phyloP scores from a whole-genome alignment of 306 rosid species.

The Trifolium subterraneum region DNA sequence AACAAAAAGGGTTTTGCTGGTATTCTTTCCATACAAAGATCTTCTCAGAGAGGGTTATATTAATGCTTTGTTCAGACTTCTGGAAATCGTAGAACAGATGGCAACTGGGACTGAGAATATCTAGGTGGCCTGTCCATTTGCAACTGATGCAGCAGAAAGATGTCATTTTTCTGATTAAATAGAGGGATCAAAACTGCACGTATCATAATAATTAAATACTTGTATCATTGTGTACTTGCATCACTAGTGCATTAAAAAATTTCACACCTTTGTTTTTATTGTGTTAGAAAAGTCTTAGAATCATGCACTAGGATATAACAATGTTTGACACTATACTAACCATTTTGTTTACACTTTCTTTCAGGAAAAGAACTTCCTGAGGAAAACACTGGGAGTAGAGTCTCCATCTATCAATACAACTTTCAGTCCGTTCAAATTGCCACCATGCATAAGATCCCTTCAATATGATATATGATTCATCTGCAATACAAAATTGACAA shows the following conservation, averaged over 20 bases:
- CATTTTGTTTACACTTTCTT: conserved; percentile 23
- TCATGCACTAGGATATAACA: conserved; percentile 12
- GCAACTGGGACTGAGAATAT: neutral
- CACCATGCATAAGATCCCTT: conserved; percentile 89
- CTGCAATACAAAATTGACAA: conserved; percentile 42
- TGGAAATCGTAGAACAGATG: neutral
- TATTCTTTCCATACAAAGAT: neutral
- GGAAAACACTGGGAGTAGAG: conserved; percentile 91
- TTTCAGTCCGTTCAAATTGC: conserved; percentile 67
- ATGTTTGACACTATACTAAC: conserved; percentile 40
- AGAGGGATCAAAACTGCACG: neutral
- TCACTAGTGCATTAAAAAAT: neutral
- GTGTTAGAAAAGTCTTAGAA: no score
- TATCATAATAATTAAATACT: no score
- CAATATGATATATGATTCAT: conserved; percentile 68
- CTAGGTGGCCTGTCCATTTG: neutral
- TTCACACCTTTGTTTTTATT: neutral
- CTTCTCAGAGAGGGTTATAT: neutral
- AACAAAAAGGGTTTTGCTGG: neutral
- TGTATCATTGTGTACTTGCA: neutral
- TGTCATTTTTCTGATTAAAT: no score
- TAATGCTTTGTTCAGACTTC: neutral
- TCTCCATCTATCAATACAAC: conserved; percentile 66
- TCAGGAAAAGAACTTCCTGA: conserved; percentile 94
- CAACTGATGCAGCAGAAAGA: neutral